These are phyloP conservation scores for Coccomyxa sp. DNA, from an alignment of 139 green algal species.

Conservation along the genomic window DNA sequence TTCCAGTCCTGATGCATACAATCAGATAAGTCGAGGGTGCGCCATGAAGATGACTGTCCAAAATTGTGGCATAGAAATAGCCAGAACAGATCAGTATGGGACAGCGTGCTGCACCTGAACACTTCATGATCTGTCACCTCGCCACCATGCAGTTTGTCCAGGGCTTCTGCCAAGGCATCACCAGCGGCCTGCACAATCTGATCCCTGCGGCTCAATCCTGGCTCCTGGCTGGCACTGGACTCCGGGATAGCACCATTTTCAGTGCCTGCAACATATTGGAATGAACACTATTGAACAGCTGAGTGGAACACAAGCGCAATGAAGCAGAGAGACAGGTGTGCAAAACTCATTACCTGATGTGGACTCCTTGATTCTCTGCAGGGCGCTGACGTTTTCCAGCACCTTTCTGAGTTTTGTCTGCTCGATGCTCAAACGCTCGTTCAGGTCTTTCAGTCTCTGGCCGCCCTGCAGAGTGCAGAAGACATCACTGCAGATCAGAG, in stretches of 20 bases:
- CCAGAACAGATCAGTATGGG: too few relatives aligned
- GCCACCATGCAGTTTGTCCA: conserved; percentile 68
- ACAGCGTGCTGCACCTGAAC: conserved; percentile 42
- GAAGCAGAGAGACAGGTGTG: too few relatives aligned
- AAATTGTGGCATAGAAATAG: too few relatives aligned
- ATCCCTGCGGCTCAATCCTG: neutral
- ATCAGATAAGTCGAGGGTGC: too few relatives aligned
- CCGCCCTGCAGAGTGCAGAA: conserved; percentile 9
- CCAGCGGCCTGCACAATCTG: conserved; percentile 46
- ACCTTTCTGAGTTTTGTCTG: conserved; percentile 26
- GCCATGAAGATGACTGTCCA: too few relatives aligned
- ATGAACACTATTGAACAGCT: neutral
- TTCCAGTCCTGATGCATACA: too few relatives aligned
- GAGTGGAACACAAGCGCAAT: too few relatives aligned
- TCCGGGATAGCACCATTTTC: conserved; percentile 13
- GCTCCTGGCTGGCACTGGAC: neutral
- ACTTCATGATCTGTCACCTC: conserved; percentile 76
- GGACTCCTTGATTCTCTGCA: too few relatives aligned
- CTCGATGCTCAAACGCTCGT: conserved; percentile 38
- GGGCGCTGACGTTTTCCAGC: too few relatives aligned
- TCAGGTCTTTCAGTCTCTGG: neutral
- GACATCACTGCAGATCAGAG: too few relatives aligned
- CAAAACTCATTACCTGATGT: too few relatives aligned
- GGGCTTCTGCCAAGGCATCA: conserved; percentile 71
- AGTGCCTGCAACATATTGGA: conserved; percentile 11